These are phyloP conservation scores for Naumovozyma dairenensis DNA, from an alignment of 805 yeast species.

Conservation along the genomic window DNA sequence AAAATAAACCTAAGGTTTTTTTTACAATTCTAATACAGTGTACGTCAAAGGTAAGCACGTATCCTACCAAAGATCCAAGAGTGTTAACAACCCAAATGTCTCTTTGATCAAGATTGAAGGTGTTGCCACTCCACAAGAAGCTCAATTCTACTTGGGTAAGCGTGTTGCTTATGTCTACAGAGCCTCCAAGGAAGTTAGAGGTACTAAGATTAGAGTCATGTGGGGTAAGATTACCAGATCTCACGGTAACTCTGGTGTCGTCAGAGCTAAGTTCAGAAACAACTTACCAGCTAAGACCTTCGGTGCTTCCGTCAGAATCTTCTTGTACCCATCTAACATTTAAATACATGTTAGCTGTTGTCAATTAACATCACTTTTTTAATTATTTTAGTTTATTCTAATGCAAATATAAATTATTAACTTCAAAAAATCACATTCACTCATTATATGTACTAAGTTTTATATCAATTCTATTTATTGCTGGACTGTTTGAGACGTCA, in stretches of 20 bases:
- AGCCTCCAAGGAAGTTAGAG: constrained; percentile 95
- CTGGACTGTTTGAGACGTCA: too few species aligned
- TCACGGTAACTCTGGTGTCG: constrained; percentile 97
- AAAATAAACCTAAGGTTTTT: neutral
- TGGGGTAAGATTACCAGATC: constrained; percentile 99
- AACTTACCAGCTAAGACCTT: constrained; percentile 99
- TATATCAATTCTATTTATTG: too few species aligned
- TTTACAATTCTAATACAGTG: constrained; percentile 39
- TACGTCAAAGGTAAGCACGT: constrained; percentile 99
- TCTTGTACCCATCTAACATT: constrained; percentile 99
- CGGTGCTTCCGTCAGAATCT: constrained; percentile 99
- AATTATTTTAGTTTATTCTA: neutral
- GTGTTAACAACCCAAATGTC: constrained; percentile 94
- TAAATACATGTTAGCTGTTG: constrained; percentile 33
- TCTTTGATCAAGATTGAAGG: constrained; percentile 97
- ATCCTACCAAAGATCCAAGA: constrained; percentile 99
- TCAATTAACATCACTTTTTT: neutral
- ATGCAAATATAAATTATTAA: neutral
- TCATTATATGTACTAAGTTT: neutral
- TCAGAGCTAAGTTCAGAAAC: constrained; percentile 97
- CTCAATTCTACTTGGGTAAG: constrained; percentile 99
- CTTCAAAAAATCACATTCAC: neutral
- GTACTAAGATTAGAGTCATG: constrained; percentile 97
- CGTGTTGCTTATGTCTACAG: constrained; percentile 99
- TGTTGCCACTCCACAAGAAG: constrained; percentile 84